Conservation (phyloP, 495 filamentous ascomycete species). For the Apiosordaria backusii region DNA sequence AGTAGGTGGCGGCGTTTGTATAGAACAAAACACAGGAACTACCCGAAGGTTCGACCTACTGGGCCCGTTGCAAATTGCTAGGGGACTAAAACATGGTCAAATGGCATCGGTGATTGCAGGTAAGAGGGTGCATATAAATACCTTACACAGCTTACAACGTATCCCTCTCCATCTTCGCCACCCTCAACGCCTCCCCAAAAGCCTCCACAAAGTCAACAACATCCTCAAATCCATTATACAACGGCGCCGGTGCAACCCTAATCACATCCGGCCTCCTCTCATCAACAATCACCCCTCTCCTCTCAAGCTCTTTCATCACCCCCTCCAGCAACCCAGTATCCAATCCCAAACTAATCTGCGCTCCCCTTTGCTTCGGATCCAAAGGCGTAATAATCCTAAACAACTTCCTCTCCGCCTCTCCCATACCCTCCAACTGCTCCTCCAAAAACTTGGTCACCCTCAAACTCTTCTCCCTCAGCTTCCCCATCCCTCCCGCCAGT, state of each 20-base stretch:
- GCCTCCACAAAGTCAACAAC: constrained; percentile 70
- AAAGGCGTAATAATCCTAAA: constrained; percentile 81
- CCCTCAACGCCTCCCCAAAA: constrained; percentile 52
- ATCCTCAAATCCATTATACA: constrained; percentile 84
- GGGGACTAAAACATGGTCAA: too few species aligned
- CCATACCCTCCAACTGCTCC: constrained; percentile 52
- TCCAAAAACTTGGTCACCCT: constrained; percentile 78
- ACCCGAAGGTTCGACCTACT: too few species aligned
- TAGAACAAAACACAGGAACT: too few species aligned
- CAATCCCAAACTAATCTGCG: constrained; percentile 79
- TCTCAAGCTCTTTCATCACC: constrained; percentile 66
- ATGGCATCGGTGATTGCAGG: too few species aligned
- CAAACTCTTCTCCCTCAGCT: constrained; percentile 71
- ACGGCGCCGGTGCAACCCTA: constrained; percentile 82
- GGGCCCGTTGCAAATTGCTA: too few species aligned
- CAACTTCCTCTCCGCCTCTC: constrained; percentile 43
- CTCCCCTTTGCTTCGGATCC: constrained; percentile 68
- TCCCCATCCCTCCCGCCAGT: constrained; percentile 61
- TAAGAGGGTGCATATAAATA: too few species aligned
- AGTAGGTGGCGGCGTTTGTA: too few species aligned
- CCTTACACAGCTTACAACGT: neutral
- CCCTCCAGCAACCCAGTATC: constrained; percentile 61
- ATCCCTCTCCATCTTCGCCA: constrained; percentile 18
- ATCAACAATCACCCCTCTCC: constrained; percentile 73
- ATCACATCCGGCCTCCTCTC: constrained; percentile 89